Evolutionary conservation across 2,329 filamentous ascomycete species (phyloP).

Genomic region (Botryosphaeria dothidea): DNA sequence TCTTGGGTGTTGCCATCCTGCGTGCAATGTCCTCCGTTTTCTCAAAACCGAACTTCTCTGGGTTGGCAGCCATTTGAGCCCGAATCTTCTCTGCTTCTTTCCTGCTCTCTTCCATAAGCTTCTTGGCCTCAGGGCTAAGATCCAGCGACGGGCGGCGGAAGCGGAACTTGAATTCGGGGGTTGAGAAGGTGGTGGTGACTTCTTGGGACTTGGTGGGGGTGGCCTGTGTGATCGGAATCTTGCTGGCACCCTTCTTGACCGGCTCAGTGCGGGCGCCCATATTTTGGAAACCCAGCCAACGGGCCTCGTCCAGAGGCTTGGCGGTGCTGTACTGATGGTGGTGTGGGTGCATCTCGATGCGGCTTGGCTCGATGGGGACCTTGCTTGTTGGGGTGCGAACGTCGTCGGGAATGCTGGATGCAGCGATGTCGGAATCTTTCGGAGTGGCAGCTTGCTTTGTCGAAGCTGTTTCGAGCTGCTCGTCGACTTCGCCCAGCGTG

Average conservation of each 20-base stretch:
- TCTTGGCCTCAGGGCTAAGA: slow-evolving; percentile 62
- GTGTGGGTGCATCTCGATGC: slow-evolving; percentile 89
- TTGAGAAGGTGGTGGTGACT: slow-evolving; percentile 23
- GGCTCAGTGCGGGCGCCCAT: slow-evolving; percentile 61
- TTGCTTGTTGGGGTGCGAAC: slow-evolving; percentile 58
- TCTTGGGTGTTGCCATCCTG: slow-evolving; percentile 77
- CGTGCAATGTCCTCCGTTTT: slow-evolving; percentile 53
- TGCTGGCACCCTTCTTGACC: slow-evolving; percentile 38
- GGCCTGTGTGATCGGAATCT: slow-evolving; percentile 50
- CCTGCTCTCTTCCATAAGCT: slow-evolving; percentile 66
- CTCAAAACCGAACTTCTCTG: slow-evolving; percentile 38
- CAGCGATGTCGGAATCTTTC: neutral
- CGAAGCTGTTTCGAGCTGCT: neutral
- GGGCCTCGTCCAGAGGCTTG: slow-evolving; percentile 74
- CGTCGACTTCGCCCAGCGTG: slow-evolving; percentile 12
- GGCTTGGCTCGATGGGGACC: slow-evolving; percentile 68
- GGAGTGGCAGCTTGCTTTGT: slow-evolving; percentile 4
- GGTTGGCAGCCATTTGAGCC: slow-evolving; percentile 64
- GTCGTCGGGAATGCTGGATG: slow-evolving; percentile 5
- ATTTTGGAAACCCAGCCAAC: slow-evolving; percentile 74
- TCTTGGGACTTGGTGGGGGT: slow-evolving; percentile 62
- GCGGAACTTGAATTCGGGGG: slow-evolving; percentile 66
- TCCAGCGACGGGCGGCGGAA: slow-evolving; percentile 57
- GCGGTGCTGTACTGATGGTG: slow-evolving; percentile 74
- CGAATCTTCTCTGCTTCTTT: slow-evolving; percentile 73